Base-by-base conservation (phyloP, 352 stramenopile genomes). In the Phytophthora colocasiae region DNA sequence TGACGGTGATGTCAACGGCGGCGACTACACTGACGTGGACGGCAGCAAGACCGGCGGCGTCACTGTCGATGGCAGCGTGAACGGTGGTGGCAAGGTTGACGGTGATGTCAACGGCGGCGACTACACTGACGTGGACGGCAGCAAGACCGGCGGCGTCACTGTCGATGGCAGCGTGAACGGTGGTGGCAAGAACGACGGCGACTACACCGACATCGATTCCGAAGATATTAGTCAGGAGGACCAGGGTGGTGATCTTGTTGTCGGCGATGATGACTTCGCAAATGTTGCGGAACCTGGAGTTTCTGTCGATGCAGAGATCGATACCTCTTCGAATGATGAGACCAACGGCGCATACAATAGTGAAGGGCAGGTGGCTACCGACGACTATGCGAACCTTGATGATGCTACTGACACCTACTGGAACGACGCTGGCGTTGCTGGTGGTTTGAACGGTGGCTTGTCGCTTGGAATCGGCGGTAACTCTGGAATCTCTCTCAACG, bases 401-500 rank as follows among this genome's bases (percentile, higher is more conserved):
- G 47, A 2, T 10, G 31, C 7, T 14, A 26, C 4, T 8, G 47
- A 11, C n/a, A 10, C 27, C 8, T 19, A 43, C 27, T 15, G 9
- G 2, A 29, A 58, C 36, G 50, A 6, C 7, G 27, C 22, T 15
- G 53, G 27, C 17, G 10, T 52, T 7, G 14, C 27, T 24, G 54
- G 31, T 17, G 41, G 46, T 6, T 24, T 54, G 17, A 47, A 46
- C 34, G 34, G 34, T 26, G 49, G 32, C 5, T 5, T 48, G 11
- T 40, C 22, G 11, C 15, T 34, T 27, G 27, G 44, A 22, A 19
- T 29, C n/a, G 43, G 43, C 9, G 41, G 19, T 17, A 39, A 58
- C 49, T 12, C 26, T 4, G 60, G 43, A 36, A 45, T 51, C n/a
- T 22, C 51, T 17, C 29, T 40, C 6, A 46, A 55, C 29, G 6